A percentile compares a stretch with the other conserved stretches of the same genome.
Conservation (phyloP, 2,329 filamentous ascomycete genomes). For the Phialocephala subalpina region DNA sequence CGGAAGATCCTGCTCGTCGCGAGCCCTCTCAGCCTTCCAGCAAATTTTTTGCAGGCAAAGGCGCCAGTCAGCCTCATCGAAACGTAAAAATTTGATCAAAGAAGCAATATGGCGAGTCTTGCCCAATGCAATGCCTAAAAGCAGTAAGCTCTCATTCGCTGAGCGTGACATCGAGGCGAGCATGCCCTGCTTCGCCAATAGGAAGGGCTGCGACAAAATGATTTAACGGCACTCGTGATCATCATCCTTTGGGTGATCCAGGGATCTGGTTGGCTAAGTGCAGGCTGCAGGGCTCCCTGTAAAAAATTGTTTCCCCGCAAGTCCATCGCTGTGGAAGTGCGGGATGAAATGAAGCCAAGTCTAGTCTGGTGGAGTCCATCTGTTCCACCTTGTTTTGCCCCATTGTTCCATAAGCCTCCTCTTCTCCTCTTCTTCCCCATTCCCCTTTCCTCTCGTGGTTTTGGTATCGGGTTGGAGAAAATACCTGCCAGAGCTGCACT, state of each 20-base stretch:
- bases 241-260: constrained; percentile 9
- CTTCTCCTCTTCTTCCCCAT: constrained; percentile 8
- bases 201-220: not conserved
- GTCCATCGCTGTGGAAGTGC: constrained; percentile 26
- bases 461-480: constrained; percentile 1
- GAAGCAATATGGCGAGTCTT: constrained; percentile 29
- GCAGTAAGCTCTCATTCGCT: constrained; percentile 20
- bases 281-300: constrained; percentile 23
- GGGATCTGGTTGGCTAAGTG: constrained; percentile 20
- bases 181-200: constrained; percentile 17
- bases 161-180: not conserved
- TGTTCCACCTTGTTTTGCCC: constrained; percentile 4
- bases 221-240: constrained; percentile 26
- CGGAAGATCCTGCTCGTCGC: not conserved
- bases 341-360: constrained; percentile 21
- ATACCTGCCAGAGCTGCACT: constrained; percentile 28
- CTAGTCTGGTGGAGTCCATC: not conserved
- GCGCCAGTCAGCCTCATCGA: constrained; percentile 35
- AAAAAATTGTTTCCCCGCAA: constrained; percentile 34
- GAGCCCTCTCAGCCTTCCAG: not conserved
- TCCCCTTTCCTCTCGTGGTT: constrained; percentile 16
- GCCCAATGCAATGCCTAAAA: constrained; percentile 27
- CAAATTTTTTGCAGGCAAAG: constrained; percentile 18
- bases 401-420: constrained; percentile 5
- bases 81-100: constrained; percentile 34